Evolutionary conservation across 768 basidiomycete genomes (phyloP).

Genomic region (Hydnomerulius pinastri): DNA sequence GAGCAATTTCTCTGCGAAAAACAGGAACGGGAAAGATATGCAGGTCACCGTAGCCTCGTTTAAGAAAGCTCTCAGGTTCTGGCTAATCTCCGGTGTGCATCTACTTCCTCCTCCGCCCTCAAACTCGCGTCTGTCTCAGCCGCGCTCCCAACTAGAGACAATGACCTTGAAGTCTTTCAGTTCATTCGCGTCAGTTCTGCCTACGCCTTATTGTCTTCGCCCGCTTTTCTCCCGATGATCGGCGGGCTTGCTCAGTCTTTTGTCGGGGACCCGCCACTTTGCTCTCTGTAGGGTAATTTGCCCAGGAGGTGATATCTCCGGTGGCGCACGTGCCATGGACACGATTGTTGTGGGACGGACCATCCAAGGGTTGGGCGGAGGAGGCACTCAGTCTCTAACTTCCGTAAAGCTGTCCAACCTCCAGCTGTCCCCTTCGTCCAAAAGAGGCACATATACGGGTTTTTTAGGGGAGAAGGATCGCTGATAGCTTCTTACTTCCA

Average conservation of each 20-base stretch:
- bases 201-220: constrained; percentile 37
- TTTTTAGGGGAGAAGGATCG: constrained; percentile 24
- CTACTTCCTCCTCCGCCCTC: constrained; percentile 28
- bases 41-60: neutral
- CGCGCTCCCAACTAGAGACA: constrained; percentile 37
- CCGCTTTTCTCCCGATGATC: constrained; percentile 39
- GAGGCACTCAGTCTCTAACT: constrained; percentile 35
- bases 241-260: constrained; percentile 33
- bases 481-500: constrained; percentile 1
- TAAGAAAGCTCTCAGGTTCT: constrained; percentile 21
- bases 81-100: constrained; percentile 29
- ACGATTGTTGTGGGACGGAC: constrained; percentile 26
- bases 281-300: constrained; percentile 26
- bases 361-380: constrained; percentile 38
- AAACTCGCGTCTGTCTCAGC: constrained; percentile 29
- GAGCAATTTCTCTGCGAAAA: neutral
- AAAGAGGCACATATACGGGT: constrained; percentile 39
- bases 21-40: neutral
- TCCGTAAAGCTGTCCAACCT: constrained; percentile 45
- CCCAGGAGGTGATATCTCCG: constrained; percentile 39
- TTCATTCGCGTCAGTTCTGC: constrained; percentile 40
- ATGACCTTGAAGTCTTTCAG: constrained; percentile 25
- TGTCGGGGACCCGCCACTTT: constrained; percentile 30
- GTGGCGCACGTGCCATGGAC: constrained; percentile 22
- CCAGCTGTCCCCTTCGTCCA: constrained; percentile 40